Evolutionary conservation across 2,329 filamentous ascomycete genomes (phyloP).

Genomic region (Cladobotryum protrusum): DNA sequence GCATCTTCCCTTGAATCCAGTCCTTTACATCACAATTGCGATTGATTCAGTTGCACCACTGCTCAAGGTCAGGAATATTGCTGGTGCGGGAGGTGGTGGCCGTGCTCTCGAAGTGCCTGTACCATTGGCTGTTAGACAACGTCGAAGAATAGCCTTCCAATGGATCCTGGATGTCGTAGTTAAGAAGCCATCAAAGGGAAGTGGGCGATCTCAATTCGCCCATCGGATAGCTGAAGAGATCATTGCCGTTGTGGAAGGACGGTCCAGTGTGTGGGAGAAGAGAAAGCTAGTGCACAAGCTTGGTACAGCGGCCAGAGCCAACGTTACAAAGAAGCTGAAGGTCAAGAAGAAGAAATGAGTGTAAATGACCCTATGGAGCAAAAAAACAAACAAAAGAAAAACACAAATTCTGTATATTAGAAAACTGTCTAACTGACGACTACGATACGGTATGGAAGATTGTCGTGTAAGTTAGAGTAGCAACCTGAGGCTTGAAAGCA

Average conservation of each 20-base stretch:
- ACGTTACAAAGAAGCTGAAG: slow-evolving; percentile 44
- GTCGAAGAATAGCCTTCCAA: slow-evolving; percentile 69
- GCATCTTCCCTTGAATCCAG: slow-evolving; percentile 81
- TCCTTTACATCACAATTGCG: slow-evolving; percentile 81
- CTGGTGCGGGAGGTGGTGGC: slow-evolving; percentile 81
- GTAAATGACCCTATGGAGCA: neutral
- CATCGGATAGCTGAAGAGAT: slow-evolving; percentile 79
- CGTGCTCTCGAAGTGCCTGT: slow-evolving; percentile 74
- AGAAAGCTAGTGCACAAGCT: slow-evolving; percentile 72
- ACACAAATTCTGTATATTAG: neutral
- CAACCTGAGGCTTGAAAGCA: too few species aligned
- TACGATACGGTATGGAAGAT: too few species aligned
- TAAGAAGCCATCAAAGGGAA: slow-evolving; percentile 68
- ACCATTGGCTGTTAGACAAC: slow-evolving; percentile 67
- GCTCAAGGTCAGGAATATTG: slow-evolving; percentile 68
- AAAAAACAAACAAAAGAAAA: neutral
- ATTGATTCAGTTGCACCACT: slow-evolving; percentile 91
- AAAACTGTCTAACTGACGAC: too few species aligned
- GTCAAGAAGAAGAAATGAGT: slow-evolving; percentile 30
- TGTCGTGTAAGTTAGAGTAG: too few species aligned
- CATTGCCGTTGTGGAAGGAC: slow-evolving; percentile 79
- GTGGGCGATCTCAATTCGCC: slow-evolving; percentile 66
- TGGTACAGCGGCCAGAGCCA: slow-evolving; percentile 71
- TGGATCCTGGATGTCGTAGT: slow-evolving; percentile 87
- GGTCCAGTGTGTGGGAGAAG: slow-evolving; percentile 78